Conservation (phyloP, 2,329 filamentous ascomycete genomes). For the Cladosporium sp. region DNA sequence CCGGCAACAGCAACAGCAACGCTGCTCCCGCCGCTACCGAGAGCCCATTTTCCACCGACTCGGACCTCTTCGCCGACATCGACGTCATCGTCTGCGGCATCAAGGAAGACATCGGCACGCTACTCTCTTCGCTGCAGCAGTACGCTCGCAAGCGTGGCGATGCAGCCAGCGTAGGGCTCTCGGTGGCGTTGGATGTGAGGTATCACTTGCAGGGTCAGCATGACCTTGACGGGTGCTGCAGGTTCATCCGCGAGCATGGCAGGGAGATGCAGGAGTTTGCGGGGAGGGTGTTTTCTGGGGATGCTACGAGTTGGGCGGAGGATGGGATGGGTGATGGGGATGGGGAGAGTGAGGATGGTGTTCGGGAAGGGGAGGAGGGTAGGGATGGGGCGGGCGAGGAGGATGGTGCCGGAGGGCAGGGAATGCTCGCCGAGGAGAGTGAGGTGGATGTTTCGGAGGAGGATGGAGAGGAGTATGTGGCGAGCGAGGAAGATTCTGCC, state of each 20-base stretch:
- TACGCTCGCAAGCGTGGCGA: not conserved
- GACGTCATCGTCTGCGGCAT: not conserved
- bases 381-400: not conserved
- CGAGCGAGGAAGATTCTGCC: not conserved
- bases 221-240: not conserved
- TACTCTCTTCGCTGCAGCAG: not conserved
- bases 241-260: not conserved
- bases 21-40: not conserved
- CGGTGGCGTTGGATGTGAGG: not conserved
- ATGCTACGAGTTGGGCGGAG: not conserved
- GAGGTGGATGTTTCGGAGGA: not conserved
- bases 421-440: not conserved
- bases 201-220: not conserved
- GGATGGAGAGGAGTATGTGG: not conserved
- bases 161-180: not conserved
- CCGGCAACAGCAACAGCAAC: not conserved
- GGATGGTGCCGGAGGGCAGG: not conserved
- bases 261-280: not conserved
- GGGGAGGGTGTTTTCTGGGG: not conserved
- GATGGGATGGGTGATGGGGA: not conserved
- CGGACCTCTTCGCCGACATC: not conserved
- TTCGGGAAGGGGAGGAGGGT: not conserved
- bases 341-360: not conserved
- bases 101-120: not conserved
- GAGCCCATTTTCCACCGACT: not conserved